Base-by-base conservation (phyloP, 2,329 filamentous ascomycete species). In the Colletotrichum gigasporum region DNA sequence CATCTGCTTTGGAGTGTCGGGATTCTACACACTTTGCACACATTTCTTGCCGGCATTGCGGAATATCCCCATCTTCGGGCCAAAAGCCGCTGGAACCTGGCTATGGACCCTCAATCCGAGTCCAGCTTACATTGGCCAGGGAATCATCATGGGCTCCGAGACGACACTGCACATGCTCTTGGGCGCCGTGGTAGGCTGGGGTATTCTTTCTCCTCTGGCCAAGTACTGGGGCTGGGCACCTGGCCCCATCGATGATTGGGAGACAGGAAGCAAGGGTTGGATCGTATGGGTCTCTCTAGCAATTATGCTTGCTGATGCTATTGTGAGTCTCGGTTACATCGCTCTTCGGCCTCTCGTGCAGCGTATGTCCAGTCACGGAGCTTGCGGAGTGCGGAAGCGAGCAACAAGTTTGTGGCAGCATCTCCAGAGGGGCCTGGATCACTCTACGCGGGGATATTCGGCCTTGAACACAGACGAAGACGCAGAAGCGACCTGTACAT, bases 71-170 rank as follows among this genome's bases (percentile, higher is more conserved):
- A 82, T 99, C 24, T 92, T 98, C 69, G 96, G 96, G 0, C 79
- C 85, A 0, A 78, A 85, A 2, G 86, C 96, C 6, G 94, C 94
- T 0, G 79, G 86, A 1, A 87, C 87, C 2, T 99, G 95, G 95
- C 85, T 97, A 1, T 99, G 96, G 96, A 96, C 93, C 1, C 82
- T 99, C 6, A 99, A 99, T 69, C 96, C 96, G 0, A 97, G 94
- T 45, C 90, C 97, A n/a, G 96, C 96, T 2, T 99, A 99, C 75
- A 89, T 98, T 24, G 96, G 96, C 0, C 96, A 99, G 78, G 96
- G 96, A 10, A 96, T 99, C 67, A 98, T 99, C 72, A 99, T 99
- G 96, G 96, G 96, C 0, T 92, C 95, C 4, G 91, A 93, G 37
- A 99, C 96, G 0, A 98, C 95, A 3, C 84, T 97, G 54, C 95